A percentile compares a stretch with the other conserved stretches of the same genome.
phyloP scores from a whole-genome alignment of 2,329 filamentous ascomycete species.

The Ophiostoma populinum region DNA sequence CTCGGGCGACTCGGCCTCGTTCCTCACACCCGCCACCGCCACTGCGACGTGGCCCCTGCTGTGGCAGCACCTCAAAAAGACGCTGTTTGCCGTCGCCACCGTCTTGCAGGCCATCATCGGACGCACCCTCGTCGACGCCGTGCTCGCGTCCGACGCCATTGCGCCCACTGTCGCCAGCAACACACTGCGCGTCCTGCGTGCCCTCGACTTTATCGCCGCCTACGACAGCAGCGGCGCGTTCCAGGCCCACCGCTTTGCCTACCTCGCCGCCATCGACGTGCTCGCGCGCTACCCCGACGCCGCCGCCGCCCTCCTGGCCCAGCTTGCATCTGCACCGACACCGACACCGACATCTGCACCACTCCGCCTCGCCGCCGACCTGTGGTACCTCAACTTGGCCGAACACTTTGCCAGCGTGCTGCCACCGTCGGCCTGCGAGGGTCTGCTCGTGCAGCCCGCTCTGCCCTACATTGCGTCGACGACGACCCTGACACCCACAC shows the following conservation, averaged over 20 bases:
- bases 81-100: slow-evolving; percentile 59
- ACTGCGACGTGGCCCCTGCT: slow-evolving; percentile 51
- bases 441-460: slow-evolving; percentile 56
- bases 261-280: slow-evolving; percentile 67
- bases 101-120: slow-evolving; percentile 58
- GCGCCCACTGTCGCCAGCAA: slow-evolving; percentile 53
- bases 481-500: background rate
- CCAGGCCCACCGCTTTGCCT: slow-evolving; percentile 71
- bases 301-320: slow-evolving; percentile 47
- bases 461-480: slow-evolving; percentile 48
- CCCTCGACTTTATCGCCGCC: slow-evolving; percentile 67
- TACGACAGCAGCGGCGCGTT: slow-evolving; percentile 57
- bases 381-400: slow-evolving; percentile 75
- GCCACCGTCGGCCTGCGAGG: slow-evolving; percentile 48
- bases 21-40: slow-evolving; percentile 47
- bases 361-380: slow-evolving; percentile 31
- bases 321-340: slow-evolving; percentile 26
- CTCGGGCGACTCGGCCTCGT: slow-evolving; percentile 32
- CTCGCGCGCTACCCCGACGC: slow-evolving; percentile 53
- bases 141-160: slow-evolving; percentile 23
- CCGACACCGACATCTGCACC: slow-evolving; percentile 24
- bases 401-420: slow-evolving; percentile 67
- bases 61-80: slow-evolving; percentile 59
- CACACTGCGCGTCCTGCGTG: slow-evolving; percentile 55
- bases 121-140: slow-evolving; percentile 36